A percentile compares a stretch with the other conserved stretches of the same genome.
Conservation (phyloP, 1,284 basidiomycete species). For the Ceratobasidium papillatum region DNA sequence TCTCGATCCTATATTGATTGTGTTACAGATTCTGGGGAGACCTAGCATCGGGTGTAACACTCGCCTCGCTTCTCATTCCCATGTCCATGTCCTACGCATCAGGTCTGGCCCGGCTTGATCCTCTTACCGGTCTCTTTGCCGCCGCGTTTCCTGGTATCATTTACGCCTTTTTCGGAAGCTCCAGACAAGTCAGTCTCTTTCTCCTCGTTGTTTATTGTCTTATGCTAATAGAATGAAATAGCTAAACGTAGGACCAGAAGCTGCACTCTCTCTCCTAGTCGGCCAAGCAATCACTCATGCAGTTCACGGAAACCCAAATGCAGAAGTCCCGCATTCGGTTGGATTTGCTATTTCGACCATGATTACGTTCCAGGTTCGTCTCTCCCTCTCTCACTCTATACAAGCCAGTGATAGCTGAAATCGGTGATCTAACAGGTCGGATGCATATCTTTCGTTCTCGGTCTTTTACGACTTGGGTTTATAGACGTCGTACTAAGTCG, state of each 20-base stretch:
- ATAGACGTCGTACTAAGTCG: constrained; percentile 94
- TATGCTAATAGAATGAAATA: constrained; percentile 12
- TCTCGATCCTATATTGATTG: constrained; percentile 4
- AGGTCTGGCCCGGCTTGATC: constrained; percentile 81
- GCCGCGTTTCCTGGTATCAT: constrained; percentile 77
- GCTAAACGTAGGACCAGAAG: constrained; percentile 81
- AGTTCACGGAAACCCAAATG: constrained; percentile 68
- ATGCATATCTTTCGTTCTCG: constrained; percentile 85
- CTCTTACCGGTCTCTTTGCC: constrained; percentile 83
- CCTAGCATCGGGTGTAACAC: constrained; percentile 82
- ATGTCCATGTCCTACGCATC: constrained; percentile 93
- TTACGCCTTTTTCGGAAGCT: constrained; percentile 88
- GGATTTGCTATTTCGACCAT: constrained; percentile 75
- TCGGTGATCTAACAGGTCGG: constrained; percentile 66
- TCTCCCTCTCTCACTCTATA: background rate
- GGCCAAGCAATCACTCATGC: constrained; percentile 82
- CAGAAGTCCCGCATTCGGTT: constrained; percentile 62
- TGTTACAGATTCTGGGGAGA: constrained; percentile 76
- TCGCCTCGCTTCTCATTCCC: constrained; percentile 90
- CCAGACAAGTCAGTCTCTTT: constrained; percentile 71
- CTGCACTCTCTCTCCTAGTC: constrained; percentile 85
- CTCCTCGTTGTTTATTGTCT: too few species aligned
- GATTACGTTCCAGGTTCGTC: constrained; percentile 80
- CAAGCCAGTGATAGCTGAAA: background rate
- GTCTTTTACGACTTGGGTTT: constrained; percentile 90